A percentile compares a stretch with the other conserved stretches of the same genome.
Conservation (phyloP, 768 basidiomycete species). For the Lactifluus pinguis region DNA sequence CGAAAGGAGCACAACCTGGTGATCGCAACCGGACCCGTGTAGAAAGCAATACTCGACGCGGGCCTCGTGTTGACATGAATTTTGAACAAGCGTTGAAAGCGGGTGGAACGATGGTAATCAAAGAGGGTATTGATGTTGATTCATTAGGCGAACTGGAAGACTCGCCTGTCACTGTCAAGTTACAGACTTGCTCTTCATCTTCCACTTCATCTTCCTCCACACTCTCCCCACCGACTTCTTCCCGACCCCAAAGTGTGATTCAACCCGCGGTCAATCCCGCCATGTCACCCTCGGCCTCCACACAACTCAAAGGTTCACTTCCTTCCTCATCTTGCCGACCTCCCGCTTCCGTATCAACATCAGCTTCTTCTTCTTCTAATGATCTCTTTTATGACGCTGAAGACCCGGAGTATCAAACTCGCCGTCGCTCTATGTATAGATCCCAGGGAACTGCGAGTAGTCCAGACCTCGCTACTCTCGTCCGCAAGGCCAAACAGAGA, state of each 20-base stretch:
- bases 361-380: constrained; percentile 46
- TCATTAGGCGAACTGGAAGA: constrained; percentile 39
- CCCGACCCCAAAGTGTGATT: constrained; percentile 25
- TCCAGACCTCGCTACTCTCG: constrained; percentile 82
- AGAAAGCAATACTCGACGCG: constrained; percentile 36
- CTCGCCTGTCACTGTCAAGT: no score
- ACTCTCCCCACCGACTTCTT: constrained; percentile 23
- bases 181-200: constrained; percentile 19
- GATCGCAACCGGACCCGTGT: constrained; percentile 16
- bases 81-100: constrained; percentile 69
- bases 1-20: constrained; percentile 42
- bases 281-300: constrained; percentile 62
- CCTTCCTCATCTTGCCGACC: constrained; percentile 22
- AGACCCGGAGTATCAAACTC: constrained; percentile 58
- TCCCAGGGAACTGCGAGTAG: constrained; percentile 84
- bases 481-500: constrained; percentile 74
- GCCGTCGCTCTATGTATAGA: constrained; percentile 79
- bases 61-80: constrained; percentile 69
- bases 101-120: constrained; percentile 59
- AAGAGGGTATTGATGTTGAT: constrained; percentile 64
- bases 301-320: constrained; percentile 31
- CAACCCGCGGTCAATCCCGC: constrained; percentile 49
- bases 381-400: constrained; percentile 59
- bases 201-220: constrained; percentile 18
- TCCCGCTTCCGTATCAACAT: constrained; percentile 27